Percentiles rank a stretch among this genome's conserved stretches.
These are phyloP conservation scores for Gelatoporia subvermispora DNA, from an alignment of 768 basidiomycete genomes.

Conservation along the genomic window DNA sequence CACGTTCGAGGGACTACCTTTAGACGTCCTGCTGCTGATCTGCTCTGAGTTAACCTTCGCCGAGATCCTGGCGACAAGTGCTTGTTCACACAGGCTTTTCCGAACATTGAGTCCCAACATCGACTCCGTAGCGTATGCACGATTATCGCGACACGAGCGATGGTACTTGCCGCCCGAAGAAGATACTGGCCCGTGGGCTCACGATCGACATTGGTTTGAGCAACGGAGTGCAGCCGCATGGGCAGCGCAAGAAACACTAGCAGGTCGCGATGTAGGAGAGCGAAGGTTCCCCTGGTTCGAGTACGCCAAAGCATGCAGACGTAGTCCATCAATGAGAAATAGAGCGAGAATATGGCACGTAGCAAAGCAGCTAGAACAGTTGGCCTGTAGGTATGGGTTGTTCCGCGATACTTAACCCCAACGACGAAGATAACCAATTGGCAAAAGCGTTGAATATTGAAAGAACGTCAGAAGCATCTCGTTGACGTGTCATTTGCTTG, in stretches of 20 bases:
- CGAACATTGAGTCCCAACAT: background rate
- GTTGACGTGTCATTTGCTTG: too few species aligned
- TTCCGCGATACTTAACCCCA: too few species aligned
- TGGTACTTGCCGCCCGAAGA: background rate
- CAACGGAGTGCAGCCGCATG: background rate
- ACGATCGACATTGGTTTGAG: background rate
- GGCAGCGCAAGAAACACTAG: background rate
- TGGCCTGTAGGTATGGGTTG: background rate
- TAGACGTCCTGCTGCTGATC: background rate
- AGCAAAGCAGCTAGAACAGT: background rate
- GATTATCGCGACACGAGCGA: background rate
- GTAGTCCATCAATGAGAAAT: background rate
- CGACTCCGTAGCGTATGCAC: background rate
- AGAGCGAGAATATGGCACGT: background rate
- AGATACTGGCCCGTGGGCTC: background rate
- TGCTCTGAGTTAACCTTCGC: background rate
- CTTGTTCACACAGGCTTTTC: background rate
- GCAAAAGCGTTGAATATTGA: too few species aligned
- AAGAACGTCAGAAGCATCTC: too few species aligned
- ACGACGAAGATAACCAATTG: too few species aligned
- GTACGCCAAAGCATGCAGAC: background rate
- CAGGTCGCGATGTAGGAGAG: background rate
- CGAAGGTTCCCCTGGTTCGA: background rate
- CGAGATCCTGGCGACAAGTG: background rate
- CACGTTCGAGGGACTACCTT: background rate